Percentiles rank a stretch among this genome's conserved stretches.
Evolutionary conservation across 2,329 filamentous ascomycete species (phyloP).

Genomic region (Trichoderma harzianum): DNA sequence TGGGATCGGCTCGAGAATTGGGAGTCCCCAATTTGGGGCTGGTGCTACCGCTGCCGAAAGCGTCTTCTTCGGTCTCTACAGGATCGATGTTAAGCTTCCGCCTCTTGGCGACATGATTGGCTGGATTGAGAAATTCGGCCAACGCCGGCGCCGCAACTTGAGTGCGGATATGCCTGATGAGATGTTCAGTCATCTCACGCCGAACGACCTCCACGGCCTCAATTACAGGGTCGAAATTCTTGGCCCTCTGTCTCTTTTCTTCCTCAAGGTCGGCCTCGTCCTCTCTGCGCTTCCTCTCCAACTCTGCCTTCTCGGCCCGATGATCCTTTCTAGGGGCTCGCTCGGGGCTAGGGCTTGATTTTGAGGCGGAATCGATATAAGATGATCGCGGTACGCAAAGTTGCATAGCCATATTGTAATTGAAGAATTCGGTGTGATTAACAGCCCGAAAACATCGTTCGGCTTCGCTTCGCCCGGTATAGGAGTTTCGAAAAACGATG

Average conservation of each 20-base stretch:
- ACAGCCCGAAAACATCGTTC: conserved; percentile 75
- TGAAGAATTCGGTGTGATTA: conserved; percentile 83
- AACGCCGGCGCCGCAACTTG: conserved; percentile 80
- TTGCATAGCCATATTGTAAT: conserved; percentile 87
- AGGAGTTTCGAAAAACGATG: conserved; percentile 80
- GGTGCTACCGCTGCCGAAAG: conserved; percentile 58
- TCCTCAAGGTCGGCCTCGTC: conserved; percentile 81
- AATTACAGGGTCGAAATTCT: conserved; percentile 82
- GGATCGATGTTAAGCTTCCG: conserved; percentile 74
- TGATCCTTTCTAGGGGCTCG: conserved; percentile 24
- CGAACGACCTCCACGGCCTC: conserved; percentile 79
- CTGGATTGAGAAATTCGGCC: conserved; percentile 77
- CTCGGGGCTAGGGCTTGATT: conserved; percentile 37
- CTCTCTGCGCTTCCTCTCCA: conserved; percentile 63
- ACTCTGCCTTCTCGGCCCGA: conserved; percentile 59
- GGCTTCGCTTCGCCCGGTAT: conserved; percentile 73
- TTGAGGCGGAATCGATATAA: conserved; percentile 26
- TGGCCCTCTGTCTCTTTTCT: conserved; percentile 82
- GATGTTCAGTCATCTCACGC: conserved; percentile 77
- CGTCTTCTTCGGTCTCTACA: conserved; percentile 56
- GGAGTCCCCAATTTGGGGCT: conserved; percentile 63
- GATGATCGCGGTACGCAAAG: conserved; percentile 46
- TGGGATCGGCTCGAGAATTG: conserved; percentile 58
- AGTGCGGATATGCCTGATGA: conserved; percentile 84
- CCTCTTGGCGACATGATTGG: conserved; percentile 74